Conservation (phyloP, 2,329 filamentous ascomycete genomes). For the Septoria petroselini region DNA sequence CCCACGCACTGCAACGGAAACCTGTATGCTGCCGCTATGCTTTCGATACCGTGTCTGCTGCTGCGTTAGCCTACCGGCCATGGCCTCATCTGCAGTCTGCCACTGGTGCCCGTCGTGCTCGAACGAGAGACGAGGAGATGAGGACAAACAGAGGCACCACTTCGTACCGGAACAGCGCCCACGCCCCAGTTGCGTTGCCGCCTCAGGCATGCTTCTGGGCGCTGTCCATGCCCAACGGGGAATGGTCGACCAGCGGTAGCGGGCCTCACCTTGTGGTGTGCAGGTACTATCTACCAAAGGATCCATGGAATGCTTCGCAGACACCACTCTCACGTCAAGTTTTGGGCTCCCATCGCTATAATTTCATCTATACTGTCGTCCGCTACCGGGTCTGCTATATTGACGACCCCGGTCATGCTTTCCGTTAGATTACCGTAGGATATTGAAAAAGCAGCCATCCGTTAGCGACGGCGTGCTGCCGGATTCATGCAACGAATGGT, state of each 20-base stretch:
- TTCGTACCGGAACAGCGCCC: too few relatives aligned
- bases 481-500: background rate
- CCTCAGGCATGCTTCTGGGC: background rate
- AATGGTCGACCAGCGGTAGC: background rate
- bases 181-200: too few relatives aligned
- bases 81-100: background rate
- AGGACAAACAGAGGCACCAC: too few relatives aligned
- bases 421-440: conserved; percentile 10
- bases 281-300: too few relatives aligned
- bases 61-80: conserved; percentile 3
- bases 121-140: background rate
- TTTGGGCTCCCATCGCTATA: background rate
- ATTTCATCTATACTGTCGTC: background rate
- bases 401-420: conserved; percentile 4
- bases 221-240: conserved; percentile 1
- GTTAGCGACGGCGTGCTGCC: background rate
- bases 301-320: background rate
- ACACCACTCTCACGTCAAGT: background rate
- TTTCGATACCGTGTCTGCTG: conserved; percentile 7
- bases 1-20: conserved; percentile 3
- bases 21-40: conserved; percentile 6
- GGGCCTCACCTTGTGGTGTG: background rate
- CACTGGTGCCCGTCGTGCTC: conserved; percentile 1
- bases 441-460: conserved; percentile 7
- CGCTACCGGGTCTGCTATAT: background rate